Conservation (phyloP, 768 basidiomycete species). For the Tulasnella sp. region DNA sequence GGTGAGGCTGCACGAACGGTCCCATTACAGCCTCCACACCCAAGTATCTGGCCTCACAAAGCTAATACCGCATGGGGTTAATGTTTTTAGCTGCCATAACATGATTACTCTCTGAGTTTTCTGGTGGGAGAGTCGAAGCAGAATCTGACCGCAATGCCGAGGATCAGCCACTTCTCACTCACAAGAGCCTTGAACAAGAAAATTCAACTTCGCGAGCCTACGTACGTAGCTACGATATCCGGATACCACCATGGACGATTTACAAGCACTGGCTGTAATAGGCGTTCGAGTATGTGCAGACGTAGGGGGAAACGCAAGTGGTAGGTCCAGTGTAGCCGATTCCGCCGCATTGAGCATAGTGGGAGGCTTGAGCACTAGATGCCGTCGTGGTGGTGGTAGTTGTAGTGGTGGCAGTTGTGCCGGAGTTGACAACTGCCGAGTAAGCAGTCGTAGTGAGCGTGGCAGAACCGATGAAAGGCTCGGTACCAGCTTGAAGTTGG, state of each 20-base stretch:
- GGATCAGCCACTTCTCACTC: too few relatives aligned
- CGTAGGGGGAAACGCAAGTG: conserved; percentile 11
- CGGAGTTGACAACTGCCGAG: neutral
- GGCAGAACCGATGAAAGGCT: conserved; percentile 37
- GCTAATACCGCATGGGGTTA: too few relatives aligned
- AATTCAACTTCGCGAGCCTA: too few relatives aligned
- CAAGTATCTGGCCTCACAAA: too few relatives aligned
- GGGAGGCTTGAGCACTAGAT: neutral
- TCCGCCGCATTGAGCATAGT: neutral
- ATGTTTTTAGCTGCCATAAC: too few relatives aligned
- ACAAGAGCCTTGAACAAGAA: too few relatives aligned
- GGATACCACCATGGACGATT: neutral
- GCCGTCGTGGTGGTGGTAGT: neutral
- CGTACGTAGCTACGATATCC: neutral
- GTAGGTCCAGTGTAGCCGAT: conserved; percentile 11
- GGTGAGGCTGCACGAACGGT: too few relatives aligned
- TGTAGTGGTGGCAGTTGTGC: neutral
- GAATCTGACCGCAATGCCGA: too few relatives aligned
- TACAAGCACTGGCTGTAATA: conserved; percentile 13
- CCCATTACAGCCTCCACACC: too few relatives aligned
- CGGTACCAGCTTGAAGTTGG: conserved; percentile 59
- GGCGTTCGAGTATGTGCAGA: conserved; percentile 17
- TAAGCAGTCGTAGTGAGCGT: neutral
- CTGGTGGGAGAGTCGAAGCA: too few relatives aligned
- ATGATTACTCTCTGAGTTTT: too few relatives aligned